Conservation (phyloP, 1,139 yeast species). For the Meyerozyma smithsonii region DNA sequence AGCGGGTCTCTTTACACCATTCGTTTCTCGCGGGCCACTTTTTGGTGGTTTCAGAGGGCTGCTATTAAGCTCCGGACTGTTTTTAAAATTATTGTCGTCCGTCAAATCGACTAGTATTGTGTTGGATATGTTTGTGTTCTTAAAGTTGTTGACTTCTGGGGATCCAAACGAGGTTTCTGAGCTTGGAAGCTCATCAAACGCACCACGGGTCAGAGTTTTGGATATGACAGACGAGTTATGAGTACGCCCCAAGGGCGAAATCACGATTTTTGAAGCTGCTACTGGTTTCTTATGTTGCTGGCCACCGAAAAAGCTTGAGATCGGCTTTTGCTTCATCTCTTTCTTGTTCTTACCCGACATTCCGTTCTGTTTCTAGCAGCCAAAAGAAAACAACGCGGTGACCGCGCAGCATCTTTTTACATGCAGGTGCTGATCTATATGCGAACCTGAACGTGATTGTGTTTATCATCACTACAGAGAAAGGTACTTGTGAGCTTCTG, state of each 20-base stretch:
- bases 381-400: conserved; percentile 3
- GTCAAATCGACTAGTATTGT: conserved; percentile 6
- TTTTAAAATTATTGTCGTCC: neutral
- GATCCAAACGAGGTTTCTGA: conserved; percentile 28
- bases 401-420: neutral
- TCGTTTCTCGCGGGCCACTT: neutral
- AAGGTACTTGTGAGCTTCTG: neutral
- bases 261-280: neutral
- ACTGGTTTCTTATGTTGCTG: neutral
- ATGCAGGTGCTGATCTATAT: neutral
- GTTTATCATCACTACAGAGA: neutral
- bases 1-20: conserved; percentile 1
- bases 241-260: neutral
- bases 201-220: conserved; percentile 6
- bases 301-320: conserved; percentile 2
- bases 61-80: neutral
- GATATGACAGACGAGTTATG: neutral
- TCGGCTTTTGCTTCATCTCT: conserved; percentile 2
- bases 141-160: conserved; percentile 26
- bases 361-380: conserved; percentile 3
- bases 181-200: conserved; percentile 13
- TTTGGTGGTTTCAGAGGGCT: conserved; percentile 2
- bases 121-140: conserved; percentile 16
- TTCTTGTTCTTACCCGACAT: neutral
- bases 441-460: neutral